Percentiles rank a stretch among this genome's conserved stretches.
Evolutionary conservation across 2,329 filamentous ascomycete genomes (phyloP).

Genomic region (Fusarium sp.): DNA sequence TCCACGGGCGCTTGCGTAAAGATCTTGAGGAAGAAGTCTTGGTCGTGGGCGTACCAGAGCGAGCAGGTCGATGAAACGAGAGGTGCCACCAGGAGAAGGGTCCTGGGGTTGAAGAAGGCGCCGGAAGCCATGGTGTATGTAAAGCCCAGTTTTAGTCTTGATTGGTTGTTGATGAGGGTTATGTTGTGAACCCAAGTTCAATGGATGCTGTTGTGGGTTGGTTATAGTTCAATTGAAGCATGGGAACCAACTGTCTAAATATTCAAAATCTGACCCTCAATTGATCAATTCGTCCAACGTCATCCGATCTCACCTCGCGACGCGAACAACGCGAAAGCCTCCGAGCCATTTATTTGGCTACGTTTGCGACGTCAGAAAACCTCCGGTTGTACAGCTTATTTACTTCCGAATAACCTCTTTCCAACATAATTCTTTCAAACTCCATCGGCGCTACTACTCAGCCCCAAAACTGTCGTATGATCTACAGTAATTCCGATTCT

Average conservation of each 20-base stretch:
- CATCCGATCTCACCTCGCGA: constrained; percentile 11
- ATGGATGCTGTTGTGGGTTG: neutral
- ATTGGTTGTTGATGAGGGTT: neutral
- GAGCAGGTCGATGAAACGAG: constrained; percentile 64
- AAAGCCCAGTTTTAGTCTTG: neutral
- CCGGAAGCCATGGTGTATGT: constrained; percentile 56
- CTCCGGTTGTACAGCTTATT: constrained; percentile 31
- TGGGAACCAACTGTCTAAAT: neutral
- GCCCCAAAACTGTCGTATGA: constrained; percentile 24
- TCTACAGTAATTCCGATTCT: constrained; percentile 1
- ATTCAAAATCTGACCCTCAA: neutral
- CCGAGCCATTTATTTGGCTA: constrained; percentile 19
- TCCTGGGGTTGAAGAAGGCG: constrained; percentile 56
- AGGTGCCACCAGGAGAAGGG: constrained; percentile 60
- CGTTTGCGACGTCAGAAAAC: constrained; percentile 24
- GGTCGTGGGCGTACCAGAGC: constrained; percentile 62
- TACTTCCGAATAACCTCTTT: neutral
- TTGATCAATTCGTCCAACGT: neutral
- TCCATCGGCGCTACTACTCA: neutral
- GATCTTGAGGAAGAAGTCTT: constrained; percentile 59
- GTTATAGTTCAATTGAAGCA: no score
- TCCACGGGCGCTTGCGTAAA: constrained; percentile 52
- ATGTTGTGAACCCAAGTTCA: neutral
- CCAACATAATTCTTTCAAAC: neutral
- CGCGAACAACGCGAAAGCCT: constrained; percentile 24